These are phyloP conservation scores for Syzygium aqueum DNA, from an alignment of 345 rosid genomes.

Conservation along the genomic window DNA sequence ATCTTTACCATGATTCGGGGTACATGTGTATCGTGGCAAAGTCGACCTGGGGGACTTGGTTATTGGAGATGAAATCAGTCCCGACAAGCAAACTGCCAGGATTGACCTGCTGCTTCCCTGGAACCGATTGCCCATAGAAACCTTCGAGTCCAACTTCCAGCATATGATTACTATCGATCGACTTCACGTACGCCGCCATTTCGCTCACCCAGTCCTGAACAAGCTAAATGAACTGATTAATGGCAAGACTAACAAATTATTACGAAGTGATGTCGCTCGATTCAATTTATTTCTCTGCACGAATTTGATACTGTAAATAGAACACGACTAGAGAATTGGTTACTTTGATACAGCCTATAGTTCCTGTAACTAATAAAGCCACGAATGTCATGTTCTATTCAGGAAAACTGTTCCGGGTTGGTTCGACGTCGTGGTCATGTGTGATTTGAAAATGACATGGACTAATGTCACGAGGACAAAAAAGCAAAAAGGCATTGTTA, in stretches of 20 bases:
- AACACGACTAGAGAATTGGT: background rate
- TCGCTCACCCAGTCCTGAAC: constrained; percentile 53
- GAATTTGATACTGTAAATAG: background rate
- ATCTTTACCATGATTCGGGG: constrained; percentile 60
- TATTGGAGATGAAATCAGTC: constrained; percentile 59
- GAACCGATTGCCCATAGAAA: constrained; percentile 55
- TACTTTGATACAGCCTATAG: background rate
- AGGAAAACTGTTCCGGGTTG: background rate
- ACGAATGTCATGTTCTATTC: background rate
- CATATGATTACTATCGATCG: constrained; percentile 49
- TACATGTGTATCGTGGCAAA: constrained; percentile 70
- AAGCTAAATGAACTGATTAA: background rate
- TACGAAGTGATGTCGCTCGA: background rate
- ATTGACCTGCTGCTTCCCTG: constrained; percentile 33
- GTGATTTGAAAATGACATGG: background rate
- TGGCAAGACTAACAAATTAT: background rate
- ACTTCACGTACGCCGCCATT: constrained; percentile 61
- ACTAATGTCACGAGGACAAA: background rate
- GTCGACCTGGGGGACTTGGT: constrained; percentile 45
- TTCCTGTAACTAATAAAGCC: background rate
- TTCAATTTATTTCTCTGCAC: background rate
- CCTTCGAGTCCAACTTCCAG: constrained; percentile 77
- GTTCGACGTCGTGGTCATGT: background rate
- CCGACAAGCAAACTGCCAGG: constrained; percentile 25
- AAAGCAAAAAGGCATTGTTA: background rate